Evolutionary conservation across 192 early-diverging fungal species (phyloP).

Genomic region (Linnemannia schmuckeri): DNA sequence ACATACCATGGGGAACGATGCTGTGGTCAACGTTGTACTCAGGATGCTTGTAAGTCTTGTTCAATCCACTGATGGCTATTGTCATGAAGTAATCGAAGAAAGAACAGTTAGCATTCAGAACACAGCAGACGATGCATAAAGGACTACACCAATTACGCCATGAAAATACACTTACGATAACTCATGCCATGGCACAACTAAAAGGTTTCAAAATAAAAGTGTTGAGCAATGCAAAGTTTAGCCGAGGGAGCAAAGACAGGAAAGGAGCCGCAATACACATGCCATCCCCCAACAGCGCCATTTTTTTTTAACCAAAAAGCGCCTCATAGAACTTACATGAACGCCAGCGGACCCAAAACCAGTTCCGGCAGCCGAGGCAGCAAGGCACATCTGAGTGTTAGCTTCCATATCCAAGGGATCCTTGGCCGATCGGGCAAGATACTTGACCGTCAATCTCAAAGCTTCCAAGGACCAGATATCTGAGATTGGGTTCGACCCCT

Average conservation of each 20-base stretch:
- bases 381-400: conserved; percentile 89
- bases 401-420: conserved; percentile 72
- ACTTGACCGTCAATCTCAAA: conserved; percentile 83
- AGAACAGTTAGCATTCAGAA: not conserved
- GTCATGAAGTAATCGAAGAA: not conserved
- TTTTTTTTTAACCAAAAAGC: not conserved
- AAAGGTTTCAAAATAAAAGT: conserved; percentile 4
- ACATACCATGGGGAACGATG: conserved; percentile 66
- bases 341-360: conserved; percentile 93
- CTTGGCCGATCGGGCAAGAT: conserved; percentile 80
- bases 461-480: conserved; percentile 91
- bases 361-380: conserved; percentile 91
- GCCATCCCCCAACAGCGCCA: not conserved
- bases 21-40: conserved; percentile 83
- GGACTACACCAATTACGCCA: not conserved
- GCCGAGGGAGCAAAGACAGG: too few relatives aligned
- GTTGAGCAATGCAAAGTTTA: not conserved
- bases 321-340: conserved; percentile 78
- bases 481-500: conserved; percentile 93
- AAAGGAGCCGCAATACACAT: not conserved
- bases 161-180: conserved; percentile 22
- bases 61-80: conserved; percentile 85
- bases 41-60: conserved; percentile 84
- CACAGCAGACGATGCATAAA: not conserved
- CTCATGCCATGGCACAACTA: conserved; percentile 57